Evolutionary conservation across 495 filamentous ascomycete genomes (phyloP), one percentile per base, ranked within the genome.

Genomic region (Friedmanniomyces simplex): DNA sequence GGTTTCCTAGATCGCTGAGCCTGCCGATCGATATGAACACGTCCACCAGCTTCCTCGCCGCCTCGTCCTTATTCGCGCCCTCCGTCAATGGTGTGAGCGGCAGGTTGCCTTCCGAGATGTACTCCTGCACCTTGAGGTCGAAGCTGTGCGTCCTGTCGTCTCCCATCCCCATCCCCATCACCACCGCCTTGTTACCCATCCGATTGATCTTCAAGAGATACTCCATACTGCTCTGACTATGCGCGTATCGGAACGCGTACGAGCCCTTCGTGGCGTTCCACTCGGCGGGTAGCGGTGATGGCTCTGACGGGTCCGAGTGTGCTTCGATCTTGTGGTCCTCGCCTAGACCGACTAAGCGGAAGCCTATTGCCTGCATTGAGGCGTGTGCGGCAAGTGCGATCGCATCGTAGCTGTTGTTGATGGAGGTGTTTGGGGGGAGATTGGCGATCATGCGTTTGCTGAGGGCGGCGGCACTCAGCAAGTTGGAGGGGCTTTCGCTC

Each of bases 211-310:
- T 90, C 51, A 97, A 64, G 12, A 96, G 74, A 66, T 85, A 97
- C 59, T 85, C 77, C 76, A 93, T 87, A 14, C 90, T 81, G 0
- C 89, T 94, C 68, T 96, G 88, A n/a, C 80, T 72, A 65, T 96
- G 94, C 1, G 83, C 79, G 73, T 97, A 98, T 52, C 91, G 82
- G 70, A 98, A 94, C 49, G 84, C 78, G 70, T 85, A 86, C 39
- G 77, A 79, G 61, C 74, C 75, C 58, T 77, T 78, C 21, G 74
- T 74, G 36, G 78, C 72, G 69, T 95, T 95, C 90, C 90, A 96
- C 74, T 82, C 76, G 18, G 76, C 21, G 2, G 87, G 86, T 10
- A 98, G 79, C n/a, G 83, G 76, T 47, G 66, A 64, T 2, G 72
- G 66, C 7, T 71, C 54, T 18, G 70, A 61, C 48, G 69, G 63